These are phyloP conservation scores for Arthrobotrys pseudoclavata DNA, from an alignment of 2,329 filamentous ascomycete species.

Conservation along the genomic window DNA sequence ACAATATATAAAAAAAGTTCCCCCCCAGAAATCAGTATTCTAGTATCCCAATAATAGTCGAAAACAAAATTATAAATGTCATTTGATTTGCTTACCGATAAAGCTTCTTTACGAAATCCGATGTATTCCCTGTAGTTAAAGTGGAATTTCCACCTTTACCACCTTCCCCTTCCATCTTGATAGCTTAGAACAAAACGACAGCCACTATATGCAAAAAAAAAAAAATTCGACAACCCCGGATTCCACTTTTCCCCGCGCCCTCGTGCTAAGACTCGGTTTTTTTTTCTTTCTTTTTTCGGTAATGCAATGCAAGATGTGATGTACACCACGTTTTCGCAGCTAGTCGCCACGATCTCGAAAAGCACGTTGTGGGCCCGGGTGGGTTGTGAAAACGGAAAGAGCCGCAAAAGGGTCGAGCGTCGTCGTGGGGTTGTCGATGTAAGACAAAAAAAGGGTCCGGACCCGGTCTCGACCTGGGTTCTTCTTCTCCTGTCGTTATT, in stretches of 20 bases:
- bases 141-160: conserved; percentile 27
- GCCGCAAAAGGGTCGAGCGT: neutral
- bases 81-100: conserved; percentile 42
- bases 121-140: conserved; percentile 32
- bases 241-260: neutral
- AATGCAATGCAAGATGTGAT: conserved; percentile 18
- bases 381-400: neutral
- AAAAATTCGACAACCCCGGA: neutral
- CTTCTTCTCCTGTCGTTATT: neutral
- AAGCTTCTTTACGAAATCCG: conserved; percentile 60
- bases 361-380: conserved; percentile 1
- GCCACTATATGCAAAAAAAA: neutral
- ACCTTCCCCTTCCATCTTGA: conserved; percentile 10
- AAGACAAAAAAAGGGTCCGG: conserved; percentile 10
- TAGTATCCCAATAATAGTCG: neutral
- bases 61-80: neutral
- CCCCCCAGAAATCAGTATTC: conserved; percentile 11
- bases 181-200: neutral
- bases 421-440: neutral
- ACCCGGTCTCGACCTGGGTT: neutral
- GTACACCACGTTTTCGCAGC: conserved; percentile 1
- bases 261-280: neutral
- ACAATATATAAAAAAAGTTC: too few relatives aligned
- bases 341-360: neutral
- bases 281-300: conserved; percentile 6